A percentile compares a stretch with the other conserved stretches of the same genome.
These are phyloP conservation scores for Diaporthe helianthi DNA, from an alignment of 2,329 filamentous ascomycete genomes.

Conservation along the genomic window DNA sequence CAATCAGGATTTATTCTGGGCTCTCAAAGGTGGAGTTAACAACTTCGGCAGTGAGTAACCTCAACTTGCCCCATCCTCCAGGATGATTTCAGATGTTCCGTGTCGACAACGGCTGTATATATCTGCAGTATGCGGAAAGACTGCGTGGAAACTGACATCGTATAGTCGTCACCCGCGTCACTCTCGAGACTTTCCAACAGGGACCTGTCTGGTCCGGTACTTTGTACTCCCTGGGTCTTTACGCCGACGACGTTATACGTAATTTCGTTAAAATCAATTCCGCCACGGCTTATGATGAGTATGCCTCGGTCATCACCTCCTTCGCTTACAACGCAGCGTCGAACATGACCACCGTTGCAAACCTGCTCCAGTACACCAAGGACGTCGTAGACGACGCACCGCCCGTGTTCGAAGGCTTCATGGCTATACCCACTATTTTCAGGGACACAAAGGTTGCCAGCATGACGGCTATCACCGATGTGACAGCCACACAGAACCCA, in stretches of 20 bases:
- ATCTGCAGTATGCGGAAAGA: neutral
- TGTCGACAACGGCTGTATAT: neutral
- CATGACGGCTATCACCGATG: conserved; percentile 1
- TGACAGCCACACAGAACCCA: neutral
- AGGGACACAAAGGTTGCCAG: conserved; percentile 11
- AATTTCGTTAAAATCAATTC: neutral
- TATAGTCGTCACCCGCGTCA: conserved; percentile 35
- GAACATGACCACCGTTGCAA: neutral
- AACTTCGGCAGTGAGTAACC: conserved; percentile 34
- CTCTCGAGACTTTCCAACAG: conserved; percentile 31
- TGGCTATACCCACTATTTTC: neutral
- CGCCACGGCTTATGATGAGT: neutral
- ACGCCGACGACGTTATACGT: neutral
- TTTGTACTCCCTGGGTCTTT: neutral
- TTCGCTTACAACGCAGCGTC: neutral
- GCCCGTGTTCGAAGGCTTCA: neutral
- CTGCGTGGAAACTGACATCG: neutral
- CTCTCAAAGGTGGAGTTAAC: conserved; percentile 27
- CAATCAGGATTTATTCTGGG: conserved; percentile 1
- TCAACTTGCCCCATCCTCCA: neutral
- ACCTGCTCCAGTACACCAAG: conserved; percentile 26
- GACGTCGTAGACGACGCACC: neutral
- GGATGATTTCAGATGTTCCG: neutral
- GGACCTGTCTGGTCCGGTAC: conserved; percentile 3
- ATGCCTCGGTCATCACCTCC: conserved; percentile 9